Percentiles rank a stretch among this genome's conserved stretches.
Conservation (phyloP, 441 rosid species). For the Euphorbia schlechtendalii region DNA sequence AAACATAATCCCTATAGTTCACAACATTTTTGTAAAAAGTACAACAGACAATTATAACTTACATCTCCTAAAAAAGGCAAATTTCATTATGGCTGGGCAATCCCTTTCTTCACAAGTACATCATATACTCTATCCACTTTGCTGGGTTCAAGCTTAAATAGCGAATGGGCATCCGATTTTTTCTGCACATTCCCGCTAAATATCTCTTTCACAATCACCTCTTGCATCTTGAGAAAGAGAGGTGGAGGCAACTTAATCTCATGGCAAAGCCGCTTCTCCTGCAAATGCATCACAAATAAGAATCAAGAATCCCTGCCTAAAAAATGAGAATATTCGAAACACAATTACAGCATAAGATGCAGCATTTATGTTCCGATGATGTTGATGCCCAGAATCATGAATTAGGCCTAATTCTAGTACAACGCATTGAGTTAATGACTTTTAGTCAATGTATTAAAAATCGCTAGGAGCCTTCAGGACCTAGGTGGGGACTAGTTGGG, state of each 20-base stretch:
- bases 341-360: not conserved
- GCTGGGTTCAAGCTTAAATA: constrained; percentile 73
- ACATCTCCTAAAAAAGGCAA: not conserved
- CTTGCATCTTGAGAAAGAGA: constrained; percentile 77
- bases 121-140: constrained; percentile 86
- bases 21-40: too few species aligned
- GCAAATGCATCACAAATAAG: constrained; percentile 15
- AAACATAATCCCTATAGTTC: too few species aligned
- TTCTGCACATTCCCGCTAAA: constrained; percentile 63
- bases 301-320: not conserved
- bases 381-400: not conserved
- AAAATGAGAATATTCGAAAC: not conserved
- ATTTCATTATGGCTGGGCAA: constrained; percentile 56
- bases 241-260: constrained; percentile 70
- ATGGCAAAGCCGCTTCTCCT: constrained; percentile 66
- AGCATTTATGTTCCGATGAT: not conserved
- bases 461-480: too few species aligned
- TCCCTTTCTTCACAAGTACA: constrained; percentile 85
- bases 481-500: too few species aligned
- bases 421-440: not conserved
- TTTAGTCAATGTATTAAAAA: too few species aligned
- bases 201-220: constrained; percentile 64
- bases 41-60: not conserved
- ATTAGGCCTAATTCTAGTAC: not conserved
- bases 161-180: constrained; percentile 67